Conservation (phyloP, 2,329 filamentous ascomycete genomes). For the Davidsoniella australis region DNA sequence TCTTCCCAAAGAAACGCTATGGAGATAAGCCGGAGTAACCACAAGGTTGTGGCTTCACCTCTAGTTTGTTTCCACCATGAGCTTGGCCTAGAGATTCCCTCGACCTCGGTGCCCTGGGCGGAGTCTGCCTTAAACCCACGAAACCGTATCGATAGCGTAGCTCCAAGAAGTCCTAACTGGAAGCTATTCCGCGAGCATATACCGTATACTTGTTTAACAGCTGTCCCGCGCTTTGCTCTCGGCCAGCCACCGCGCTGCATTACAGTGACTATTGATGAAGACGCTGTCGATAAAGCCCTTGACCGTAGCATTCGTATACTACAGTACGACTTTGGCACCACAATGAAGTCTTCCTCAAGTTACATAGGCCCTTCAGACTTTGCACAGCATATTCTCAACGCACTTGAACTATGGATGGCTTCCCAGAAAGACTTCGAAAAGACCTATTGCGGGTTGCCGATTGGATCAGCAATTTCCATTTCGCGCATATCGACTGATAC, state of each 20-base stretch:
- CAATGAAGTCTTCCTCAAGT: not conserved
- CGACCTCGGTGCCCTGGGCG: not conserved
- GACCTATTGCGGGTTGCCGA: too few relatives aligned
- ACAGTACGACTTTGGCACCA: not conserved
- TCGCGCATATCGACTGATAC: too few relatives aligned
- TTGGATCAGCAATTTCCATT: too few relatives aligned
- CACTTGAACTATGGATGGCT: too few relatives aligned
- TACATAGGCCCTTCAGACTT: not conserved
- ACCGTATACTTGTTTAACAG: constrained; percentile 2
- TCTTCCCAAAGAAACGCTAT: not conserved
- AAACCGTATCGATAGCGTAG: constrained; percentile 1
- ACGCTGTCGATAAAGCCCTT: not conserved
- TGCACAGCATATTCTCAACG: constrained; percentile 1
- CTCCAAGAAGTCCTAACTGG: not conserved
- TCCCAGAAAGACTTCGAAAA: too few relatives aligned
- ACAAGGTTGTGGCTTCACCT: not conserved
- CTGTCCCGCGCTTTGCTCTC: not conserved
- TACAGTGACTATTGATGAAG: not conserved
- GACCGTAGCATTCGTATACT: not conserved
- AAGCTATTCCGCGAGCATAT: constrained; percentile 4
- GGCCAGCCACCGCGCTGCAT: not conserved
- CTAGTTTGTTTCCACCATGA: constrained; percentile 1
- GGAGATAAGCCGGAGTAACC: constrained; percentile 2
- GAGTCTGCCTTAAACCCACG: not conserved
- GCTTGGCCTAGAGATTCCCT: not conserved